Base-by-base conservation (phyloP, 768 basidiomycete species). In the Rhodotorula babjevae region DNA sequence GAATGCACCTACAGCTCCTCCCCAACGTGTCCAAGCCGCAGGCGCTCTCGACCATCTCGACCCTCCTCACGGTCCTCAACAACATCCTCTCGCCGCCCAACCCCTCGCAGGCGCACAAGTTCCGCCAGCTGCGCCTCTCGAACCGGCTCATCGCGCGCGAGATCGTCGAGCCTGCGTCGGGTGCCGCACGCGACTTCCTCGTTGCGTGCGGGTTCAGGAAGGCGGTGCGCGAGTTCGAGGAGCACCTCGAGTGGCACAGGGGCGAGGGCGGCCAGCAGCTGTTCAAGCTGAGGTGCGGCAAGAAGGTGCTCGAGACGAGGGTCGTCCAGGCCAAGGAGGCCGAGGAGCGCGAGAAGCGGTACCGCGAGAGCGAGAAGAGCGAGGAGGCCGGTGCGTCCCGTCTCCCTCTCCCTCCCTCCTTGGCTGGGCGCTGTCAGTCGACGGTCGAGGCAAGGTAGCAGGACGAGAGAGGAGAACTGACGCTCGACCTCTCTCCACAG, bases 61-160 rank as follows among this genome's bases (percentile, higher is more conserved):
- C 65, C 9, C 36, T 75, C 25, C 52, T 29, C 4, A 69, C 61
- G 16, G 31, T 75, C 29, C 46, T 72, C 7, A 18, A 25, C 19
- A 75, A 75, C 65, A 61, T 75, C 58, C 70, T 75, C 52, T 9
- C n/a, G 16, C 74, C 74, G 25, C 74, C 74, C 31, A 67, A 71
- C 55, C 74, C 74, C 0, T 10, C 61, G 42, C 47, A 58, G 19
- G 60, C 70, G 4, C n/a, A 49, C 49, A 75, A 75, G 55, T 75
- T 56, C 59, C 70, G 74, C 23, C 74, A 75, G 9, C n/a, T 75
- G 42, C 67, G 74, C 15, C 61, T 72, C 25, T 63, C 74, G 23
- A 75, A 75, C 74, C 0, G 27, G 25, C 52, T 56, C n/a, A 63
- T 75, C 58, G 25, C 44, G 27, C 42, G 61, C 29, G 56, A 53